These are phyloP conservation scores for Maudiozyma serrabonitensis DNA, from an alignment of 805 yeast species.

Conservation along the genomic window DNA sequence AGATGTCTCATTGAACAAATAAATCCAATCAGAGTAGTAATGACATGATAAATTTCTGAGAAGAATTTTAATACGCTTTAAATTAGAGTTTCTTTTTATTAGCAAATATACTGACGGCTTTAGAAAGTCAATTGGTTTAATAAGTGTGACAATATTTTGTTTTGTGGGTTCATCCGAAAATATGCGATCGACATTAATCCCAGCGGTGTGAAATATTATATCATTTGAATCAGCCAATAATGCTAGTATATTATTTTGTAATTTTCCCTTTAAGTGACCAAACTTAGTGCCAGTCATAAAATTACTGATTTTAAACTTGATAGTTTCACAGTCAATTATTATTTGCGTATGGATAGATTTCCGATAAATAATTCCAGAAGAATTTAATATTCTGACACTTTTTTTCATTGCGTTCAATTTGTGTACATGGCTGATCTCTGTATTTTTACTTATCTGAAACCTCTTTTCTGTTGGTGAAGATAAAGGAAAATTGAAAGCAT, in stretches of 20 bases:
- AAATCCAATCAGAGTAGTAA: conserved; percentile 54
- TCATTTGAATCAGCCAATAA: conserved; percentile 7
- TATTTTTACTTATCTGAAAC: background rate
- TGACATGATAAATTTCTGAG: conserved; percentile 42
- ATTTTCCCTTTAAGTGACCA: conserved; percentile 11
- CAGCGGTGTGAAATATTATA: conserved; percentile 10
- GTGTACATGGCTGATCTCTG: no score
- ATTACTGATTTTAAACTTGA: conserved; percentile 8
- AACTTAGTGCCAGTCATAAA: conserved; percentile 7
- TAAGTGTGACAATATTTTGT: conserved; percentile 28
- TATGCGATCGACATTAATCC: conserved; percentile 7
- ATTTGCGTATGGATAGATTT: conserved; percentile 11
- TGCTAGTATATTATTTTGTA: conserved; percentile 8
- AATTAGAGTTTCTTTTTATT: conserved; percentile 21
- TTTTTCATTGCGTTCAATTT: conserved; percentile 7
- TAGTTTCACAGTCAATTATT: conserved; percentile 9
- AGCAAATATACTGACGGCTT: conserved; percentile 23
- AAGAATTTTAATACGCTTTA: conserved; percentile 30
- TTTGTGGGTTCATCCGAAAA: background rate
- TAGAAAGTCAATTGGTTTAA: conserved; percentile 22
- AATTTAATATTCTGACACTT: conserved; percentile 21
- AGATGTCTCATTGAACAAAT: conserved; percentile 5
- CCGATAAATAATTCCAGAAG: conserved; percentile 18
- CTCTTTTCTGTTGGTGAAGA: background rate
- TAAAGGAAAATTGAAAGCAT: background rate